Percentiles rank a stretch among this genome's conserved stretches.
phyloP scores from a whole-genome alignment of 805 yeast species.

The Maudiozyma pseudohumilis region DNA sequence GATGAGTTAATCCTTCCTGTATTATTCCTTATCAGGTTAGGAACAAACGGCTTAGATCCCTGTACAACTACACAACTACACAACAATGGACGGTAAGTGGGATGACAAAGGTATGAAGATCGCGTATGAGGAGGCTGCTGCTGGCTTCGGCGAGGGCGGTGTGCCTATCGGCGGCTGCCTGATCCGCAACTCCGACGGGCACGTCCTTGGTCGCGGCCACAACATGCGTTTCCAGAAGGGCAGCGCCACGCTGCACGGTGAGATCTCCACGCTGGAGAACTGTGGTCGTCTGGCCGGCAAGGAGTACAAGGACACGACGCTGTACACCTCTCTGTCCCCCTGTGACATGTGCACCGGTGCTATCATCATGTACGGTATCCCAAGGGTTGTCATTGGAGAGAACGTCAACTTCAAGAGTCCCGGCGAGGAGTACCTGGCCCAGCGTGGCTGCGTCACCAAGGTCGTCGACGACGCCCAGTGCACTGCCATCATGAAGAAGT shows the following conservation, averaged over 20 bases:
- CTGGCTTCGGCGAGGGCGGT: constrained; percentile 75
- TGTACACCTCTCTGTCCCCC: constrained; percentile 88
- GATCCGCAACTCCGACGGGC: constrained; percentile 50
- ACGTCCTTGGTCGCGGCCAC: constrained; percentile 79
- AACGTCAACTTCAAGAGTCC: constrained; percentile 67
- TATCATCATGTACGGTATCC: constrained; percentile 76
- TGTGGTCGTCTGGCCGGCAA: constrained; percentile 83
- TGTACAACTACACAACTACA: too few species aligned
- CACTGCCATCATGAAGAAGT: constrained; percentile 62
- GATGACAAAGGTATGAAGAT: constrained; percentile 56
- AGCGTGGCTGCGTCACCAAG: constrained; percentile 64
- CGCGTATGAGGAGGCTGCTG: constrained; percentile 63
- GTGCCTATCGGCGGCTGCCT: constrained; percentile 58
- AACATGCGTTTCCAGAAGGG: constrained; percentile 80
- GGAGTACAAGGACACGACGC: constrained; percentile 73
- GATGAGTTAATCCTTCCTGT: too few species aligned
- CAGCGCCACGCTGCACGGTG: constrained; percentile 85
- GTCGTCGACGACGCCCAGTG: constrained; percentile 52
- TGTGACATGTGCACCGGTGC: constrained; percentile 96
- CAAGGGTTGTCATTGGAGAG: constrained; percentile 84
- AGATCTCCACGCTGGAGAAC: constrained; percentile 77
- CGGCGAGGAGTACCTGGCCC: constrained; percentile 62
- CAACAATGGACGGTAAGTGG: constrained; percentile 34
- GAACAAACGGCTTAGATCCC: too few species aligned
- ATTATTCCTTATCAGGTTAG: too few species aligned